Evolutionary conservation across 495 filamentous ascomycete species (phyloP).

Genomic region (Extremus antarcticus): DNA sequence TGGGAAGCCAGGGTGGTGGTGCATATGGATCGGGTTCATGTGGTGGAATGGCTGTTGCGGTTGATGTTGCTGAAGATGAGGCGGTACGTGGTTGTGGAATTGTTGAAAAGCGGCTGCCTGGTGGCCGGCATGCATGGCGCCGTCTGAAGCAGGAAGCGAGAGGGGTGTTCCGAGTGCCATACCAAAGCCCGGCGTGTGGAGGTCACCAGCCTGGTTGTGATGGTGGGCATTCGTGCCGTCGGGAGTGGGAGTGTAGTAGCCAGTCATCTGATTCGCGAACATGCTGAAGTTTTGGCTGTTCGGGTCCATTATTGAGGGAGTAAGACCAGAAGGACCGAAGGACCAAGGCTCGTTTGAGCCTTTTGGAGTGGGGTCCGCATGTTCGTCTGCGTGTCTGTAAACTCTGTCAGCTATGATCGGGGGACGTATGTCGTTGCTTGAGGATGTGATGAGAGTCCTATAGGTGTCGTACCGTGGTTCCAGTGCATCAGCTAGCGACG

Average conservation of each 20-base stretch:
- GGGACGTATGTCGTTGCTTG: not conserved
- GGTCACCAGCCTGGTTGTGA: constrained; percentile 75
- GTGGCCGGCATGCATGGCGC: constrained; percentile 42
- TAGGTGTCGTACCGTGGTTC: constrained; percentile 8
- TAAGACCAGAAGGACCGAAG: constrained; percentile 41
- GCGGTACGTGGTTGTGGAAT: constrained; percentile 37
- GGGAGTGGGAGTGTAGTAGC: constrained; percentile 83
- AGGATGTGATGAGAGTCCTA: too few relatives aligned
- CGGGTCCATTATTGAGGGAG: constrained; percentile 76
- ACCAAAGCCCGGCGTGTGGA: constrained; percentile 69
- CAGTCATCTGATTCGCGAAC: constrained; percentile 67
- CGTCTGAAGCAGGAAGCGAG: constrained; percentile 61
- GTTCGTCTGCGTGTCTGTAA: constrained; percentile 34
- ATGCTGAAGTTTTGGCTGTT: constrained; percentile 66
- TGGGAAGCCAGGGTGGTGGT: constrained; percentile 51
- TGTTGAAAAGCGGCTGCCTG: constrained; percentile 42
- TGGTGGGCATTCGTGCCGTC: constrained; percentile 73
- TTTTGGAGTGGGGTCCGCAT: constrained; percentile 61
- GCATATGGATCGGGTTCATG: constrained; percentile 60
- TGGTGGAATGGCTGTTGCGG: not conserved
- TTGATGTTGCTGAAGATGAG: constrained; percentile 33
- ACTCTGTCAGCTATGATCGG: constrained; percentile 44
- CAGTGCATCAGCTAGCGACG: constrained; percentile 30
- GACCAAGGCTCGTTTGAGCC: constrained; percentile 66
- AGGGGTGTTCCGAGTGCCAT: constrained; percentile 75